phyloP scores from a whole-genome alignment of 192 early-diverging fungal genomes.

The Geranomyces michiganensis region DNA sequence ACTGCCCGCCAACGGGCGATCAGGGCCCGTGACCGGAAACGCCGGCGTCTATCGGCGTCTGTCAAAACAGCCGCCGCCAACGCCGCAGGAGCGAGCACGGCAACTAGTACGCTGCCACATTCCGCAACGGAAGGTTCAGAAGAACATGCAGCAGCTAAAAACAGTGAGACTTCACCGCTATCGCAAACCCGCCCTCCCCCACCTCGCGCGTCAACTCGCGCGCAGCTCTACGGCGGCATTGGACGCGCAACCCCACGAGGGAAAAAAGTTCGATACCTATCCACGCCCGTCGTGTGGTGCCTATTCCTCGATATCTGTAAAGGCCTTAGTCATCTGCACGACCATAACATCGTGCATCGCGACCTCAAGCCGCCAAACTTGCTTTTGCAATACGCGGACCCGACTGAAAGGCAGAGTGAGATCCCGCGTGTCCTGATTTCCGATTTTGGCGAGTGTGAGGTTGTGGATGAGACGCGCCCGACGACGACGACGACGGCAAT shows the following conservation, averaged over 20 bases:
- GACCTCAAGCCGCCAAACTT: constrained; percentile 95
- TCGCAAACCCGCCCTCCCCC: background rate
- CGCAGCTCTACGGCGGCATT: constrained; percentile 42
- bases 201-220: background rate
- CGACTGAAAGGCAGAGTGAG: constrained; percentile 39
- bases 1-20: constrained; percentile 20
- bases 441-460: constrained; percentile 98
- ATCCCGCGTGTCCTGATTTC: constrained; percentile 84
- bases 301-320: constrained; percentile 90
- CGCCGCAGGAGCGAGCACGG: background rate
- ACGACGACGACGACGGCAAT: background rate
- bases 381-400: constrained; percentile 73
- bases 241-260: constrained; percentile 32
- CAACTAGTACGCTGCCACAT: background rate
- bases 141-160: background rate
- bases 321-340: constrained; percentile 89
- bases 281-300: constrained; percentile 71
- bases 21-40: constrained; percentile 20
- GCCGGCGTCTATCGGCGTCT: constrained; percentile 7
- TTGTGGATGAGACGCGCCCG: constrained; percentile 60
- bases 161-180: background rate
- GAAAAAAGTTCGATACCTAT: constrained; percentile 47
- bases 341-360: constrained; percentile 86
- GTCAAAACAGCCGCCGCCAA: too few relatives aligned
- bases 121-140: background rate